Percentiles rank a stretch among this genome's conserved stretches.
phyloP scores from a whole-genome alignment of 2,329 filamentous ascomycete species.

The Colletotrichum incanum region DNA sequence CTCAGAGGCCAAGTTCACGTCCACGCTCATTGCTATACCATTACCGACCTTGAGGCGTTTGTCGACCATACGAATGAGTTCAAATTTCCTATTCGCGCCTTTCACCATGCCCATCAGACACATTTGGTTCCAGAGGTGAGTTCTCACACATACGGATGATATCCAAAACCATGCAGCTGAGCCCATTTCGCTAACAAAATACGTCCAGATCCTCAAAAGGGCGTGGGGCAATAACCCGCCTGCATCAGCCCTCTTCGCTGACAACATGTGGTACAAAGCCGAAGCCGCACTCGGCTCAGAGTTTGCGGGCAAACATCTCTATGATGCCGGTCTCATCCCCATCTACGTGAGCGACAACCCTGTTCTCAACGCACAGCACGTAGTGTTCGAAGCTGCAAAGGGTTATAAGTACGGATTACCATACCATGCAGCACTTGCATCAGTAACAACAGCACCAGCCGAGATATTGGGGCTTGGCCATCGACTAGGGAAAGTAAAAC shows the following conservation, averaged over 20 bases:
- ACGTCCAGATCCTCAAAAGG: slow-evolving; percentile 65
- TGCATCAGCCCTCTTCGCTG: slow-evolving; percentile 76
- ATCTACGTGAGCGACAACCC: slow-evolving; percentile 81
- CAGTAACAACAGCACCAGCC: slow-evolving; percentile 72
- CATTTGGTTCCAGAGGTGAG: slow-evolving; percentile 75
- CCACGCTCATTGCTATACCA: slow-evolving; percentile 81
- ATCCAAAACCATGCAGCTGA: neutral
- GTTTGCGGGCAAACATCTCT: slow-evolving; percentile 76
- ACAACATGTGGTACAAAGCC: slow-evolving; percentile 81
- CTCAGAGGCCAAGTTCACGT: slow-evolving; percentile 78
- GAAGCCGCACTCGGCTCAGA: slow-evolving; percentile 77
- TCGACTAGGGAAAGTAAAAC: slow-evolving; percentile 73
- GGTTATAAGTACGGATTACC: slow-evolving; percentile 73
- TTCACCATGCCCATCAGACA: slow-evolving; percentile 80
- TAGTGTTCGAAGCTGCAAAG: slow-evolving; percentile 76
- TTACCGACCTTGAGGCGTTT: slow-evolving; percentile 78
- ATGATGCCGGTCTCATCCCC: slow-evolving; percentile 75
- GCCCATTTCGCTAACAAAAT: neutral
- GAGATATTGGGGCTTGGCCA: slow-evolving; percentile 71
- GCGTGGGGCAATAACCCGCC: slow-evolving; percentile 68
- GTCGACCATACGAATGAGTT: slow-evolving; percentile 82
- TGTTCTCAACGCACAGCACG: slow-evolving; percentile 78
- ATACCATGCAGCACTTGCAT: slow-evolving; percentile 71
- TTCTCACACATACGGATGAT: neutral
- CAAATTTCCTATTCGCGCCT: slow-evolving; percentile 75